phyloP scores from a whole-genome alignment of 176 grass and related monocot species.

The Aegilops bicornis region DNA sequence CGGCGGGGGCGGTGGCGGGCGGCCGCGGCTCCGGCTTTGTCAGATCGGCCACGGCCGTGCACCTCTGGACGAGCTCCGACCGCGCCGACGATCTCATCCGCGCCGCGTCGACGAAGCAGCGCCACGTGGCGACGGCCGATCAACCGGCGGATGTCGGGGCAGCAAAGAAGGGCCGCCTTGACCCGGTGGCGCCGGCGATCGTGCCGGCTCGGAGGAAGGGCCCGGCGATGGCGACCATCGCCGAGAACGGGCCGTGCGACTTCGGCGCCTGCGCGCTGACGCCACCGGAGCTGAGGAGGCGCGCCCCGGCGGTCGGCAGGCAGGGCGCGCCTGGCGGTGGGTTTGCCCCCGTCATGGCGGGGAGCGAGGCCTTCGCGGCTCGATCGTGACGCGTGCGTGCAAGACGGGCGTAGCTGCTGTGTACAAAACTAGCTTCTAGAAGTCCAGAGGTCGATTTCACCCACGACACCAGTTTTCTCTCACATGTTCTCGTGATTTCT shows the following conservation, averaged over 20 bases:
- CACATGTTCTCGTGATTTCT: background rate
- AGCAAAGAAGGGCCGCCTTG: background rate
- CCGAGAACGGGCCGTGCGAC: slow-evolving; percentile 48
- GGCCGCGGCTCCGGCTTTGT: slow-evolving; percentile 33
- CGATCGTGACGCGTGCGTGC: background rate
- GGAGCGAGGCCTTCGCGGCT: background rate
- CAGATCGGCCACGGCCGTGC: slow-evolving; percentile 14
- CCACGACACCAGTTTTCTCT: background rate
- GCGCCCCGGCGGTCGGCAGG: background rate
- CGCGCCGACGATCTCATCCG: slow-evolving; percentile 47
- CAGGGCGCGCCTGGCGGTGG: background rate
- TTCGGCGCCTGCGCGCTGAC: slow-evolving; percentile 20
- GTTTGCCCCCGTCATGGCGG: background rate
- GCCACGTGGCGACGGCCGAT: slow-evolving; percentile 22
- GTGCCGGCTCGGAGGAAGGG: slow-evolving; percentile 1
- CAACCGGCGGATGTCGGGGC: background rate
- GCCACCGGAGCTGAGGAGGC: slow-evolving; percentile 1
- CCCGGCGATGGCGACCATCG: slow-evolving; percentile 42
- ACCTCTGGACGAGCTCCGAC: slow-evolving; percentile 22
- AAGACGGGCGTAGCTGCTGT: background rate
- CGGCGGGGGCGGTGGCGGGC: background rate
- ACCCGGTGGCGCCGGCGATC: background rate
- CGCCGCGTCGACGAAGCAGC: slow-evolving; percentile 26
- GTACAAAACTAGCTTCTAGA: background rate
- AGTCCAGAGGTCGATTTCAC: background rate